Percentiles rank a stretch among this genome's conserved stretches.
These are phyloP conservation scores for Candida schatavii DNA, from an alignment of 805 yeast genomes.

Conservation along the genomic window DNA sequence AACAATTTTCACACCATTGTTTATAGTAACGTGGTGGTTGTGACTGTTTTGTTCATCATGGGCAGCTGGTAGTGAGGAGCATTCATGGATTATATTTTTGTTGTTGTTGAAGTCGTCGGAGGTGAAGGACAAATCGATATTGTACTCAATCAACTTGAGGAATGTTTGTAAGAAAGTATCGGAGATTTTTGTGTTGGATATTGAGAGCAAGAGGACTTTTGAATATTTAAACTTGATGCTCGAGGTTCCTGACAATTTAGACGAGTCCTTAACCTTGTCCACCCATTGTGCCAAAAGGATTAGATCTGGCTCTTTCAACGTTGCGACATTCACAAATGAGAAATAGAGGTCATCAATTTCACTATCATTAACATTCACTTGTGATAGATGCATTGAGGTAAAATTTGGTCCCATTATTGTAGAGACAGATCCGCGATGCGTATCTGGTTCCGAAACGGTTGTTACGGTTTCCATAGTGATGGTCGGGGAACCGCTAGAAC, in stretches of 20 bases:
- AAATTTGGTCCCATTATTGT: slow-evolving; percentile 8
- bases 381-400: slow-evolving; percentile 13
- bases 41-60: slow-evolving; percentile 18
- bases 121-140: slow-evolving; percentile 58
- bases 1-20: slow-evolving; percentile 41
- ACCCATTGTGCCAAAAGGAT: slow-evolving; percentile 37
- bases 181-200: slow-evolving; percentile 61
- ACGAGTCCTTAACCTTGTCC: slow-evolving; percentile 31
- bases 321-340: slow-evolving; percentile 59
- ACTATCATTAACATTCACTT: slow-evolving; percentile 28
- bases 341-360: slow-evolving; percentile 70
- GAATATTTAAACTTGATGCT: slow-evolving; percentile 43
- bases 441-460: neutral
- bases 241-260: slow-evolving; percentile 9
- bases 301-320: slow-evolving; percentile 39
- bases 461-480: neutral
- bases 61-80: slow-evolving; percentile 39
- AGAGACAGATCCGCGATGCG: slow-evolving; percentile 8
- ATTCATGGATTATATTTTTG: slow-evolving; percentile 74
- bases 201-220: slow-evolving; percentile 67
- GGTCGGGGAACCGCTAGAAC: neutral
- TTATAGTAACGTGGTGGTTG: slow-evolving; percentile 32
- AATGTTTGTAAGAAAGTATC: slow-evolving; percentile 57
- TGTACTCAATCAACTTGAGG: slow-evolving; percentile 37
- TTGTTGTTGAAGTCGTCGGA: slow-evolving; percentile 60